phyloP scores from a whole-genome alignment of 306 rosid species.

The Cicer bijugum region DNA sequence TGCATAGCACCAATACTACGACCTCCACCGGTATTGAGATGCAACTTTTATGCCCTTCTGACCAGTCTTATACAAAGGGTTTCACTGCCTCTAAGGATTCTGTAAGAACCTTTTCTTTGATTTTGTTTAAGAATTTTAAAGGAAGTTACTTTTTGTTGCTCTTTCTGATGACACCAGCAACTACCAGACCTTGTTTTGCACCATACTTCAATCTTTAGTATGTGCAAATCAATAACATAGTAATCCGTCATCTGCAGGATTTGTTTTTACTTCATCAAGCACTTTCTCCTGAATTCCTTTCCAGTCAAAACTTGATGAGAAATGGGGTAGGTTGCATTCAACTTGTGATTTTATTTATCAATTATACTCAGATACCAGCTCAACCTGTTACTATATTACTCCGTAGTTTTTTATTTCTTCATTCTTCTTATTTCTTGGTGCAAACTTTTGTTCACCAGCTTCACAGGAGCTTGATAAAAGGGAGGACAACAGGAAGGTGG shows the following conservation, averaged over 20 bases:
- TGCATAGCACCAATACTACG: conserved; percentile 54
- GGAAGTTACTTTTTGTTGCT: not conserved
- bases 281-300: conserved; percentile 79
- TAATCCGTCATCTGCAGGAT: conserved; percentile 58
- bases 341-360: conserved; percentile 34
- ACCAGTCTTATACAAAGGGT: conserved; percentile 44
- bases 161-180: too few species aligned
- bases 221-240: conserved; percentile 29
- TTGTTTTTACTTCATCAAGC: conserved; percentile 80
- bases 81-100: conserved; percentile 57
- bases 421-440: conserved; percentile 32
- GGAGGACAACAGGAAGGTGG: conserved; percentile 82
- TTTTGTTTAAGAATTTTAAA: conserved; percentile 33
- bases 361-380: conserved; percentile 20
- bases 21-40: conserved; percentile 52
- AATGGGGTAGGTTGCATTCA: conserved; percentile 69
- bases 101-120: conserved; percentile 56
- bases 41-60: conserved; percentile 47
- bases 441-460: conserved; percentile 60
- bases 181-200: not conserved
- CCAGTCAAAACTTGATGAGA: conserved; percentile 70
- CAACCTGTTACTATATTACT: conserved; percentile 14
- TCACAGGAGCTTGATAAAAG: conserved; percentile 74
- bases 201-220: not conserved
- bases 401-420: conserved; percentile 3